Evolutionary conservation across 495 filamentous ascomycete species (phyloP).

Genomic region (Trichoderma asperelloides): DNA sequence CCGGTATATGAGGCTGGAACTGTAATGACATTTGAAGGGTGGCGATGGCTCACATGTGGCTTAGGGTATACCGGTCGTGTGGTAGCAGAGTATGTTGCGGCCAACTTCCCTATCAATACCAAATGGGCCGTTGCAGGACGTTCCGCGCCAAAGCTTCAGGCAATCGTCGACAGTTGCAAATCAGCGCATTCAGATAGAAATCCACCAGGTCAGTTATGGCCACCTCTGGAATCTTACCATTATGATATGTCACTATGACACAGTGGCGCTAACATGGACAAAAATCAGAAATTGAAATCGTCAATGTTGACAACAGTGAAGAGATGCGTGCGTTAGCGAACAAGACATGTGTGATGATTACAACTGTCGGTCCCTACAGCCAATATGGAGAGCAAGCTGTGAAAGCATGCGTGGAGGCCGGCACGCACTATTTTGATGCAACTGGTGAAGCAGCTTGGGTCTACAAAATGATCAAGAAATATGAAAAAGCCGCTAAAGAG

Average conservation of each 20-base stretch:
- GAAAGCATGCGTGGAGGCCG: slow-evolving; percentile 76
- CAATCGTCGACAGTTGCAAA: slow-evolving; percentile 56
- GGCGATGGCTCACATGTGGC: slow-evolving; percentile 4
- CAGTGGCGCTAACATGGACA: not conserved
- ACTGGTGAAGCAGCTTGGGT: slow-evolving; percentile 86
- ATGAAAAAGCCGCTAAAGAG: slow-evolving; percentile 61
- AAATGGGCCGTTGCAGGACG: slow-evolving; percentile 90
- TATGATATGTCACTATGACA: not conserved
- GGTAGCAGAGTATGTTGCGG: slow-evolving; percentile 67
- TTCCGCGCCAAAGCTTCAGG: slow-evolving; percentile 60
- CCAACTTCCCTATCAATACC: slow-evolving; percentile 63
- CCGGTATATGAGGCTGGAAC: slow-evolving; percentile 21
- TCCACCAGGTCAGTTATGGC: slow-evolving; percentile 47
- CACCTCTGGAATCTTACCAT: not conserved
- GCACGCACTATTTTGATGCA: slow-evolving; percentile 86
- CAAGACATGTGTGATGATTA: slow-evolving; percentile 71
- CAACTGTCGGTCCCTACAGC: slow-evolving; percentile 78
- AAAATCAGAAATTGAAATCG: slow-evolving; percentile 49
- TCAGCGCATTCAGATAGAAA: slow-evolving; percentile 58
- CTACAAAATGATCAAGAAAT: slow-evolving; percentile 67
- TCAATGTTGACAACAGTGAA: slow-evolving; percentile 46
- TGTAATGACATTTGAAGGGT: not conserved
- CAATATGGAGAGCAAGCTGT: slow-evolving; percentile 71
- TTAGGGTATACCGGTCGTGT: slow-evolving; percentile 81
- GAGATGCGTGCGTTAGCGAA: slow-evolving; percentile 59